Conservation (phyloP, 805 yeast species). For the Candida suzukii region DNA sequence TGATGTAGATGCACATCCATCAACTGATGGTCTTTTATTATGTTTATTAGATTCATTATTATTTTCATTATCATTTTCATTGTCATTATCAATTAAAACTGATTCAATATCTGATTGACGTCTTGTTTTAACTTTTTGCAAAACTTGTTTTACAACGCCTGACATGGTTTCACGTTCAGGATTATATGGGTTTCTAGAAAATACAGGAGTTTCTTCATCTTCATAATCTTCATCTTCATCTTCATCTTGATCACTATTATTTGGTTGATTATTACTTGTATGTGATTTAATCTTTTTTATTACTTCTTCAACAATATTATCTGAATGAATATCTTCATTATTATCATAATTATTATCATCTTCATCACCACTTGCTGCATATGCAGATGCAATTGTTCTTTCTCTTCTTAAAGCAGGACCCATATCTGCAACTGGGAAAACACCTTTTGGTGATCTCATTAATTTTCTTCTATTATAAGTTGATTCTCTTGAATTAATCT, state of each 20-base stretch:
- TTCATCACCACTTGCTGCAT: slow-evolving; percentile 3
- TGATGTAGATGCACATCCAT: no score
- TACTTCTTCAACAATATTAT: background rate
- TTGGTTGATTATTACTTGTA: background rate
- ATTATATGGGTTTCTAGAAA: slow-evolving; percentile 20
- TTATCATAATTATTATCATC: background rate
- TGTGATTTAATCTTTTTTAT: background rate
- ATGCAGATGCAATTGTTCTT: slow-evolving; percentile 44
- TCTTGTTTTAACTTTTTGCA: slow-evolving; percentile 16
- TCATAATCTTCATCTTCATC: slow-evolving; percentile 18
- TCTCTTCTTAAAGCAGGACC: slow-evolving; percentile 56
- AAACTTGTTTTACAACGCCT: slow-evolving; percentile 14
- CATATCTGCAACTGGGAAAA: slow-evolving; percentile 77
- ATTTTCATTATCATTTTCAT: background rate
- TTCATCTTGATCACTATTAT: background rate
- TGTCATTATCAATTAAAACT: slow-evolving; percentile 2
- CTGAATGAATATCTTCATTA: background rate
- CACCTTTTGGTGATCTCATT: slow-evolving; percentile 61
- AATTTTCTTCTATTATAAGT: background rate
- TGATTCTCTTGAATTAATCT: background rate
- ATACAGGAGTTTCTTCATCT: slow-evolving; percentile 16
- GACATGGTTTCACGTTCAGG: slow-evolving; percentile 19
- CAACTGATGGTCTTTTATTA: background rate
- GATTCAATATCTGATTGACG: slow-evolving; percentile 16
- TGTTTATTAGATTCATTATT: background rate